Base-by-base conservation (phyloP, 805 yeast species). In the Metschnikowia baotianmanensis region DNA sequence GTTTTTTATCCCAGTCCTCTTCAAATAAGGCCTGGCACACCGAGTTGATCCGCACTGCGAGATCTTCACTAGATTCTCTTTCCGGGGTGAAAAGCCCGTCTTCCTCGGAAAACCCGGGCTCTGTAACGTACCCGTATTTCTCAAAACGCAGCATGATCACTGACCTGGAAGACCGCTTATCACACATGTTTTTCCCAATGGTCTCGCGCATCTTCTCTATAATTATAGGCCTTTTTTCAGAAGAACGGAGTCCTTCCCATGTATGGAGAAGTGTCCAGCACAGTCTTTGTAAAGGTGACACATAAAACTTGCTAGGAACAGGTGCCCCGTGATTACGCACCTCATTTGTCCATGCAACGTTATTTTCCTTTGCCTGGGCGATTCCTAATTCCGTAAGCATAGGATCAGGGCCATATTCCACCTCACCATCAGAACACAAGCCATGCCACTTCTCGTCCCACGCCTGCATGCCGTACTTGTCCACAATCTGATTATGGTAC, bases 271-370 rank as follows among this genome's bases (percentile, higher is more conserved):
- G 64, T 0, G 88, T 82, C 50, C 72, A 72, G n/a, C 76, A 63
- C 17, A 85, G 76, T 51, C 88, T 67, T 34, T 82, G 78, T 61
- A 82, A 71, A 0, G 88, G 87, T 2, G 85, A 79, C 21, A 73
- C 71, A 56, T 74, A 82, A 47, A 76, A 78, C 31, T 61, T 65
- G 17, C 69, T 57, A 0, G 87, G 87, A n/a, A 77, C 47, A 5
- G 82, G 78, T 3, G 77, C 77, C 2, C 80, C 74, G n/a, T 45
- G 35, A n/a, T 61, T 55, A 6, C 42, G 48, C 5, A 76, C 49
- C 49, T 80, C 74, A 6, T 53, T 45, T n/a, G 33, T 33, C 77
- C 80, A 74, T 5, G 65, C 67, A 16, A 51, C 53, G 43, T 69
- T 59, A 53, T 77, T 69, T 31, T 68, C 74, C 37, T 61, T 58